Base-by-base conservation (phyloP, 2,329 filamentous ascomycete genomes). In the Apiospora pterosperma region DNA sequence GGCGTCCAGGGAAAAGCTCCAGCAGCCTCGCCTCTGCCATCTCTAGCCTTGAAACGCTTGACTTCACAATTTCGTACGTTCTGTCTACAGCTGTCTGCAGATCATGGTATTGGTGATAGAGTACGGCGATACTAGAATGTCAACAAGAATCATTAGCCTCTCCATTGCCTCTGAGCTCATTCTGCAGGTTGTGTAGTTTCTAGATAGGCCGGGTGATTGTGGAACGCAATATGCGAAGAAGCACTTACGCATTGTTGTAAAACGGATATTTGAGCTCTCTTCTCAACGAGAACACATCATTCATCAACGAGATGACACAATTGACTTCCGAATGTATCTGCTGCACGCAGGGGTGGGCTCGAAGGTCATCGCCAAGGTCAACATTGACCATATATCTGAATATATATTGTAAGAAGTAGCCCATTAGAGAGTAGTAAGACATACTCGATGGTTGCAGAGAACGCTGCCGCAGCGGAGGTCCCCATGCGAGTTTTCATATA, bases 231-330 rank as follows among this genome's bases (percentile, higher is more conserved):
- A n/a, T n/a, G n/a, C n/a, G n/a, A n/a, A n/a, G n/a, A n/a, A 23
- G 38, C 25, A 25, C 44, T 5, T 23, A 55, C 44, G 62, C 65
- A 28, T 68, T 69, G 44, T 65, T 67, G 63, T 64, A 69, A 61
- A 69, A 69, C 7, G 67, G 66, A 38, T 61, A 69, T 36, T 48
- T 23, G 36, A 69, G 67, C 36, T 65, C 64, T 34, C 64, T 48
- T 23, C 38, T 19, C 5, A 65, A 73, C 25, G 74, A 76, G 67
- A 81, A 80, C 61, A 81, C 68, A 60, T 76, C 74, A 62, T 76
- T 72, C 74, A 79, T 79, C 60, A 60, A 16, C 23, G 39, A 63
- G 31, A 62, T 65, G 41, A 55, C 61, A 25, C 28, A 39, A 16
- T 55, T 60, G 36, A 38, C 42, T 36, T 59, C 25, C 21, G 59